phyloP scores from a whole-genome alignment of 2,329 filamentous ascomycete genomes.

The Epichloe festucae region DNA sequence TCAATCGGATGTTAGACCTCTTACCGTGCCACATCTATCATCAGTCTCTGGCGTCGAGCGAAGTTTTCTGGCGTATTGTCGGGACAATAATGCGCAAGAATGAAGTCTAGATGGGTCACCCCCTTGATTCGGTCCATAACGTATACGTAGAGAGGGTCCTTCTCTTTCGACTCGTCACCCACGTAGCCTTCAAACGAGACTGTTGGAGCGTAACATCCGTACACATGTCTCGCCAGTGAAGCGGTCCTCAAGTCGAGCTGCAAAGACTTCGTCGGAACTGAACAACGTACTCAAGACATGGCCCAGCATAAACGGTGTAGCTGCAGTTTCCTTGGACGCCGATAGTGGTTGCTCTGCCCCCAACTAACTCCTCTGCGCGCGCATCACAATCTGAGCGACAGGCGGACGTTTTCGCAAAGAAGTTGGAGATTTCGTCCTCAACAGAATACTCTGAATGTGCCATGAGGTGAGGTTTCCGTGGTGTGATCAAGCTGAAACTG shows the following conservation, averaged over 20 bases:
- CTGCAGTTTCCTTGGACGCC: no score
- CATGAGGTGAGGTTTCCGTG: no score
- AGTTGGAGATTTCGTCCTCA: no score
- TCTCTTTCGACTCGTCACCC: neutral
- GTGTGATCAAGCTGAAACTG: no score
- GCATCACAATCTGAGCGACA: no score
- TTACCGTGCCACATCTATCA: neutral
- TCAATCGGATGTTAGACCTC: constrained; percentile 1
- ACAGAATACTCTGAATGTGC: no score
- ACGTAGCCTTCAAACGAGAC: neutral
- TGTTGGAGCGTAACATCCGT: constrained; percentile 11
- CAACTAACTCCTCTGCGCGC: no score
- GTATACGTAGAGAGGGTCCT: neutral
- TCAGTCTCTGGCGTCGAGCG: neutral
- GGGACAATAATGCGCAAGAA: neutral
- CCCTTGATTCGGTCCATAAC: neutral
- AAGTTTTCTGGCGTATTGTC: neutral
- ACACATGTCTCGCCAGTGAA: neutral
- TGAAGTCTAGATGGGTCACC: neutral
- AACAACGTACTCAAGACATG: constrained; percentile 2
- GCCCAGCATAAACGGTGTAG: no score
- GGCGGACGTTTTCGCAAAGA: no score
- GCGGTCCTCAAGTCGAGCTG: neutral
- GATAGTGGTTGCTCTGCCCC: no score
- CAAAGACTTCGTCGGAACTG: constrained; percentile 4